Base-by-base conservation (phyloP, 2,329 filamentous ascomycete genomes). In the Colletotrichum eleusines region DNA sequence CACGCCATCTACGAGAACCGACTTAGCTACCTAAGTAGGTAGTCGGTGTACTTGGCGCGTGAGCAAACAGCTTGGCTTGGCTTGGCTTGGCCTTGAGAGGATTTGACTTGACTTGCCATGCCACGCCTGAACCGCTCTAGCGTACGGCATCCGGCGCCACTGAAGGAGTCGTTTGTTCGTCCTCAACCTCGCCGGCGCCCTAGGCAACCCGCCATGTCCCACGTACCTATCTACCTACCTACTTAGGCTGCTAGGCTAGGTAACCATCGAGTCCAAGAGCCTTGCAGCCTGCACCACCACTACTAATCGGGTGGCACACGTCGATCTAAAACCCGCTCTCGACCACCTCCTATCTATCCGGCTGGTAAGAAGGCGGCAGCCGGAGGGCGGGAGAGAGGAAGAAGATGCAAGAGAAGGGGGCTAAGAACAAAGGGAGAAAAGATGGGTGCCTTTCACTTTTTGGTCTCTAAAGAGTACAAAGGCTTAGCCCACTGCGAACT, bases 121-220 rank as follows among this genome's bases (percentile, higher is more conserved):
- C 23, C 59, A 38, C 51, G 33, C 46, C 59, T 28, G 6, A n/a
- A 51, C 51, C 28, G 33, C 23, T 62, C 59, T 62, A 62, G 59
- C 31, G 44, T 40, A 28, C 59, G 44, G 46, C 60, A 63, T 53
- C 50, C 48, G 31, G 60, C 48, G 46, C 48, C 26, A 53, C 33
- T 54, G 61, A 23, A 40, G 35, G 35, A 62, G 44, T n/a, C 31
- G 31, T 35, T n/a, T 20, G 33, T 31, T 35, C 31, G 46, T 53
- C 59, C 53, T 40, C 33, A 62, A 62, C 59, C 33, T 23, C 46
- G 28, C 46, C 60, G 28, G 46, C 60, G 26, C 44, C 11, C 42
- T 40, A 35, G 11, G 6, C 31, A 28, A 8, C 48, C 58, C 28
- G 7, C 44, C 2, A 20, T 16, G 16, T n/a, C n/a, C n/a, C n/a